Evolutionary conservation across 805 yeast species (phyloP).

Genomic region (Yamadazyma phyllophila): DNA sequence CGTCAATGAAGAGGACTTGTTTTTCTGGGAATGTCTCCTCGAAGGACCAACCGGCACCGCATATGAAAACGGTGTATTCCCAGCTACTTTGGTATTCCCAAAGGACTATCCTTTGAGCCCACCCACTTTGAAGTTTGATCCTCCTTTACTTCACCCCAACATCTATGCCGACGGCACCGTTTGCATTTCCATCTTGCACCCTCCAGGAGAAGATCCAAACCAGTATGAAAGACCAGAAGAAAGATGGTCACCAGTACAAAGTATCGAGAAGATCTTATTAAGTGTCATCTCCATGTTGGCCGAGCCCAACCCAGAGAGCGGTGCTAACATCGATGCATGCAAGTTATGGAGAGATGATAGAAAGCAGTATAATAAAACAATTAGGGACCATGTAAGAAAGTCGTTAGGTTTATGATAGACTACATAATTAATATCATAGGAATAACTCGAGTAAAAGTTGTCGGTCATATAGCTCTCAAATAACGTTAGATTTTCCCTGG

Average conservation of each 20-base stretch:
- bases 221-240: slow-evolving; percentile 95
- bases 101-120: slow-evolving; percentile 81
- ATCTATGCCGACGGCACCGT: slow-evolving; percentile 93
- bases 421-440: neutral
- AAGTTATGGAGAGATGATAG: slow-evolving; percentile 90
- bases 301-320: slow-evolving; percentile 94
- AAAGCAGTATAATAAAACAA: slow-evolving; percentile 60
- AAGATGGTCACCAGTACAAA: slow-evolving; percentile 97
- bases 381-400: slow-evolving; percentile 63
- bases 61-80: slow-evolving; percentile 84
- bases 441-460: no score
- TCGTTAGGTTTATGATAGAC: slow-evolving; percentile 61
- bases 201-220: slow-evolving; percentile 97
- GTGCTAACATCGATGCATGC: slow-evolving; percentile 80
- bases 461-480: neutral
- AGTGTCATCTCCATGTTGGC: slow-evolving; percentile 96
- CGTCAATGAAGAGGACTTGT: slow-evolving; percentile 64
- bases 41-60: slow-evolving; percentile 85
- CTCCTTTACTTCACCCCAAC: slow-evolving; percentile 89
- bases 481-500: neutral
- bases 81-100: slow-evolving; percentile 72
- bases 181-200: slow-evolving; percentile 90
- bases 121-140: slow-evolving; percentile 70
- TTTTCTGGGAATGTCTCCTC: slow-evolving; percentile 79
- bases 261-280: slow-evolving; percentile 91